Conservation (phyloP, 306 rosid genomes). For the Vigna radiata region DNA sequence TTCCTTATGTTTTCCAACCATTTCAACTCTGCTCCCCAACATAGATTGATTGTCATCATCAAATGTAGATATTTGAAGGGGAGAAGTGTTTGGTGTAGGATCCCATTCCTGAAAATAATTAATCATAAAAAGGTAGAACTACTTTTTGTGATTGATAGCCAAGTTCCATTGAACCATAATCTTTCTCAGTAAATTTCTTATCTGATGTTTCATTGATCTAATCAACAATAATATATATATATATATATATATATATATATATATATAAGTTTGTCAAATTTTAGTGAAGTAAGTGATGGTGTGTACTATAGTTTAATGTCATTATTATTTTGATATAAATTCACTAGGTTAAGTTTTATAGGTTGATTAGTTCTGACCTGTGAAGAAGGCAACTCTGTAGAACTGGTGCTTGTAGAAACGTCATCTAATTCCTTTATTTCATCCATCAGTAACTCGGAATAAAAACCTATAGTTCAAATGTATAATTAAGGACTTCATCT, state of each 20-base stretch:
- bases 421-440: too few species aligned
- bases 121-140: too few species aligned
- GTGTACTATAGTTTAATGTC: not conserved
- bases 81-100: too few species aligned
- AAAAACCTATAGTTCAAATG: not conserved
- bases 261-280: not conserved
- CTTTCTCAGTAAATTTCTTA: not conserved
- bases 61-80: too few species aligned
- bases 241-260: too few species aligned
- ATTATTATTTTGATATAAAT: not conserved
- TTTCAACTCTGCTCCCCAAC: not conserved
- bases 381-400: not conserved
- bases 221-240: not conserved
- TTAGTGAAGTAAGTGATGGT: not conserved
- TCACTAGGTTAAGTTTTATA: not conserved
- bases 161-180: not conserved
- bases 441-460: too few species aligned
- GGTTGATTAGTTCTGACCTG: not conserved
- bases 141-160: too few species aligned
- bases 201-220: not conserved
- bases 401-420: not conserved
- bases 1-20: not conserved
- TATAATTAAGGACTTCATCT: not conserved
- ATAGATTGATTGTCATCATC: not conserved
- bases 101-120: too few species aligned